Conservation (phyloP, 495 filamentous ascomycete genomes). For the Daldinia decipiens region DNA sequence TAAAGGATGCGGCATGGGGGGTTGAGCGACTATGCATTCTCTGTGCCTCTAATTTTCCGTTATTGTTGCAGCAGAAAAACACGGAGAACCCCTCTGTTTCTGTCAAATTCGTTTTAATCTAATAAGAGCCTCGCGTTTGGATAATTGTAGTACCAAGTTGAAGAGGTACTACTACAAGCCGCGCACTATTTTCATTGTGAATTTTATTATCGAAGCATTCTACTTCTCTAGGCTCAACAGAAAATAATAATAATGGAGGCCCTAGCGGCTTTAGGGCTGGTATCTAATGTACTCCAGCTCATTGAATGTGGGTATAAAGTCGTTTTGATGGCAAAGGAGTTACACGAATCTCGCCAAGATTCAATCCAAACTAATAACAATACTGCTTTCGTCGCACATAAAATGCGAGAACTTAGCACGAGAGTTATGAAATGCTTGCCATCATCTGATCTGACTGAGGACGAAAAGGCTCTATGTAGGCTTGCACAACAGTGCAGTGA, state of each 20-base stretch:
- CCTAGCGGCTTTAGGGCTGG: background rate
- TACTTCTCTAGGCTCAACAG: background rate
- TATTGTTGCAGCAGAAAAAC: background rate
- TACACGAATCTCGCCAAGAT: background rate
- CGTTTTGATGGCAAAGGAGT: background rate
- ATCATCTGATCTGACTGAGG: background rate
- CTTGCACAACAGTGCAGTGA: background rate
- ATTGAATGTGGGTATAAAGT: background rate
- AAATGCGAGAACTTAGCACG: background rate
- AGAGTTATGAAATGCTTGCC: background rate
- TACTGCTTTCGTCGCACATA: background rate
- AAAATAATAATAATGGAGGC: background rate
- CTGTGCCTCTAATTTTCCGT: background rate
- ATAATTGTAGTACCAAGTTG: background rate
- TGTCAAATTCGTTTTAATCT: too few species aligned
- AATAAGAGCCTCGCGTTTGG: background rate
- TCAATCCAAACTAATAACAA: background rate
- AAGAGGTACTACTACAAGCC: background rate
- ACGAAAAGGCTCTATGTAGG: background rate
- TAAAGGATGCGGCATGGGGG: background rate
- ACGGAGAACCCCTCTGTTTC: too few species aligned
- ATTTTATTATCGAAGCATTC: background rate
- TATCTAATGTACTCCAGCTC: background rate
- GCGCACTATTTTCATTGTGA: background rate
- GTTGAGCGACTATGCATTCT: background rate